phyloP scores from a whole-genome alignment of 2,329 filamentous ascomycete genomes.

The Penicillium sp. region DNA sequence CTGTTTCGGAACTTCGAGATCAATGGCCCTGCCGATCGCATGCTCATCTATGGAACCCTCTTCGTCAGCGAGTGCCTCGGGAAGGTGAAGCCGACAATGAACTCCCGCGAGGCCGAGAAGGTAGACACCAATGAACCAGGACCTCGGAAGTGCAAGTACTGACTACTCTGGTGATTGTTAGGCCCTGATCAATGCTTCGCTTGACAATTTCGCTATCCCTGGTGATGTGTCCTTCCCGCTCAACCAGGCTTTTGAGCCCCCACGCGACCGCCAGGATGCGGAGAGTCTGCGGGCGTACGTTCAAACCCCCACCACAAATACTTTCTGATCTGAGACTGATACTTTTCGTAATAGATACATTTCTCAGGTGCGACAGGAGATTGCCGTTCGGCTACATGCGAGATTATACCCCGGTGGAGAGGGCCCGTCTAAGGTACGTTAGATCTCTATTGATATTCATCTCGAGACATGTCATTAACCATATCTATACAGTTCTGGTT shows the following conservation, averaged over 20 bases:
- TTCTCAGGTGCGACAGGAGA: conserved; percentile 87
- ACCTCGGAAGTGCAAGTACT: neutral
- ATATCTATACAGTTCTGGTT: conserved; percentile 80
- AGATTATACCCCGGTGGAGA: conserved; percentile 78
- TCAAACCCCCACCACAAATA: neutral
- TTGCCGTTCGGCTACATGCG: conserved; percentile 77
- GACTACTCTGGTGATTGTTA: conserved; percentile 51
- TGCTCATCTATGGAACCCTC: conserved; percentile 94
- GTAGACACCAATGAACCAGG: conserved; percentile 33
- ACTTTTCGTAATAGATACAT: conserved; percentile 49
- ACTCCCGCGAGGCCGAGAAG: conserved; percentile 65
- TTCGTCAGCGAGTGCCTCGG: conserved; percentile 87
- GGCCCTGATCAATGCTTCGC: conserved; percentile 84
- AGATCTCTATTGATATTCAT: neutral
- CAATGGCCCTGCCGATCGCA: conserved; percentile 88
- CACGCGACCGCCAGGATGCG: conserved; percentile 81
- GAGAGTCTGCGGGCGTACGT: conserved; percentile 82
- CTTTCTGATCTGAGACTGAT: neutral
- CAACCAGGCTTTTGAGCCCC: conserved; percentile 95
- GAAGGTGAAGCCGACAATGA: conserved; percentile 78
- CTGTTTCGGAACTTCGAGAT: conserved; percentile 99
- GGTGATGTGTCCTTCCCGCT: conserved; percentile 90
- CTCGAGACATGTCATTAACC: conserved; percentile 15
- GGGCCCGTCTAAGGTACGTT: conserved; percentile 62
- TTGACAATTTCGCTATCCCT: conserved; percentile 93